A percentile compares a stretch with the other conserved stretches of the same genome.
These are phyloP conservation scores for Mortierella sp. DNA, from an alignment of 371 early-diverging fungal genomes.

Conservation along the genomic window DNA sequence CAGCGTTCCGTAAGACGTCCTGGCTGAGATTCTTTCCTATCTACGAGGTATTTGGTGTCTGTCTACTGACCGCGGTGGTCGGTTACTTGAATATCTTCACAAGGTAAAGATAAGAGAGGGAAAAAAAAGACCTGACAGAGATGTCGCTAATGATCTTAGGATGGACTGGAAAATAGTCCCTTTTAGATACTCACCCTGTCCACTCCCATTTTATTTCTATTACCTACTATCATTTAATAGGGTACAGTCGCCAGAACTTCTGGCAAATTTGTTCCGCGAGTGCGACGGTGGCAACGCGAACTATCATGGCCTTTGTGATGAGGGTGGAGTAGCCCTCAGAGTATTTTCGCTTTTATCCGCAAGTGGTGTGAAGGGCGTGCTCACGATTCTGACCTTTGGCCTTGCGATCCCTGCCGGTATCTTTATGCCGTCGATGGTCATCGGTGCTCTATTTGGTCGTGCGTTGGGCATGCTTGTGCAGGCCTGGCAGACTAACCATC, in stretches of 20 bases:
- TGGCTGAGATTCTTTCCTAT: slow-evolving; percentile 75
- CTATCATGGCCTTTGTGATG: slow-evolving; percentile 58
- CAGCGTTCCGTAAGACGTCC: slow-evolving; percentile 73
- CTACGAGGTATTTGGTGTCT: slow-evolving; percentile 77
- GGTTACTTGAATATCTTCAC: slow-evolving; percentile 86
- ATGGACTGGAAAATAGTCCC: no score
- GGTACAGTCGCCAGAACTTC: slow-evolving; percentile 73
- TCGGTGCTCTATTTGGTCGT: slow-evolving; percentile 84
- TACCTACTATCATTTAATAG: slow-evolving; percentile 14
- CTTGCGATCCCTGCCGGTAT: slow-evolving; percentile 82
- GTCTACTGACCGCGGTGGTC: slow-evolving; percentile 79
- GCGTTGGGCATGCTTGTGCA: slow-evolving; percentile 80
- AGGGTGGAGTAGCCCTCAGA: slow-evolving; percentile 36
- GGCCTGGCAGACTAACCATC: slow-evolving; percentile 66
- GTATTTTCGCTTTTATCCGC: slow-evolving; percentile 69
- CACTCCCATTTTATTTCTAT: no score
- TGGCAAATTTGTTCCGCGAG: slow-evolving; percentile 78
- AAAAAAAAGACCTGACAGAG: no score
- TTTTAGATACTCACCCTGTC: neutral
- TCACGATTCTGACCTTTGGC: slow-evolving; percentile 87
- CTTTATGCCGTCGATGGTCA: slow-evolving; percentile 83
- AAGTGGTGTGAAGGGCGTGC: slow-evolving; percentile 69
- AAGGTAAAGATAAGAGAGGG: slow-evolving; percentile 52
- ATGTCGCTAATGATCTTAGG: no score
- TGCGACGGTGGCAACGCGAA: slow-evolving; percentile 59